A percentile compares a stretch with the other conserved stretches of the same genome.
These are phyloP conservation scores for Aspergillus transmontanensis DNA, from an alignment of 2,329 filamentous ascomycete genomes.

Conservation along the genomic window DNA sequence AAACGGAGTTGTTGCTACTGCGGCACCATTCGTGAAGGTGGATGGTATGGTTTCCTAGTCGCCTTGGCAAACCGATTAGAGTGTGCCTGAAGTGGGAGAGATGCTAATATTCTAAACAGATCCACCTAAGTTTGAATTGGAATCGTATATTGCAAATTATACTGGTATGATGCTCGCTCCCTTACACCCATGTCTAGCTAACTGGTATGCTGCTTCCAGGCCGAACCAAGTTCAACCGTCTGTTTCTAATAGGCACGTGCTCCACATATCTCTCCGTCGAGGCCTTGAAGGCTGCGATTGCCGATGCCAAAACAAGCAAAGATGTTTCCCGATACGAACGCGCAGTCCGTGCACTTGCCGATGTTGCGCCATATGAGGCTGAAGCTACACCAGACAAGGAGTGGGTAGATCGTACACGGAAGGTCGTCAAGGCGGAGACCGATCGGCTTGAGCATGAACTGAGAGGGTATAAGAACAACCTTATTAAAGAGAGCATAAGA, in stretches of 20 bases:
- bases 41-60: constrained; percentile 28
- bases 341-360: constrained; percentile 66
- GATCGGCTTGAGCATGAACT: constrained; percentile 80
- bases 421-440: constrained; percentile 69
- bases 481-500: constrained; percentile 95
- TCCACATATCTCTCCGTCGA: constrained; percentile 77
- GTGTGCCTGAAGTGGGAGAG: constrained; percentile 7
- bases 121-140: constrained; percentile 84
- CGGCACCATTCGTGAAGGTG: constrained; percentile 27
- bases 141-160: constrained; percentile 89
- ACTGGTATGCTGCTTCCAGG: constrained; percentile 53
- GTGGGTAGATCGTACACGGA: constrained; percentile 74
- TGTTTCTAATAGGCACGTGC: constrained; percentile 77
- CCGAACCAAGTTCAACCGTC: constrained; percentile 76
- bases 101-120: constrained; percentile 51
- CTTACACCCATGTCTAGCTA: constrained; percentile 6
- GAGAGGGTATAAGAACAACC: constrained; percentile 91
- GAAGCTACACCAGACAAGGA: constrained; percentile 67
- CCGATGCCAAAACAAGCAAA: constrained; percentile 73
- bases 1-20: constrained; percentile 1
- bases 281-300: constrained; percentile 75
- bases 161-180: constrained; percentile 57
- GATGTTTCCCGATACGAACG: constrained; percentile 73
- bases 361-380: constrained; percentile 66
- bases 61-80: constrained; percentile 6